Conservation (phyloP, 2,329 filamentous ascomycete species). For the Juglanconis oblonga region DNA sequence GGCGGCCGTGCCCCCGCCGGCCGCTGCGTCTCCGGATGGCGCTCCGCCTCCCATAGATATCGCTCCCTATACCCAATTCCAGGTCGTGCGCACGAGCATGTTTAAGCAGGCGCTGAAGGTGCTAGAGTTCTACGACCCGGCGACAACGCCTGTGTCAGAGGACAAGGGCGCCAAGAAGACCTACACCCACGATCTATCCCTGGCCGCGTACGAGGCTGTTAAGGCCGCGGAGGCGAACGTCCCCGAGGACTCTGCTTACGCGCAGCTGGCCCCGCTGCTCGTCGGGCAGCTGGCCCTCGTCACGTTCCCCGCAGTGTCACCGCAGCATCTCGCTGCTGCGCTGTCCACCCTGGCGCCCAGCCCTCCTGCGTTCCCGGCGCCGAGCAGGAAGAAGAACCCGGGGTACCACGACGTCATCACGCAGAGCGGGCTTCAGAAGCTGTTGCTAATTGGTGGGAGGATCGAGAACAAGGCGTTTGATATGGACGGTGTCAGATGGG, state of each 20-base stretch:
- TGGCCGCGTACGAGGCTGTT: constrained; percentile 49
- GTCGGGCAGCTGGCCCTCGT: constrained; percentile 78
- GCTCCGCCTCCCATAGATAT: constrained; percentile 40
- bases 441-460: constrained; percentile 81
- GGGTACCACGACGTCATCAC: constrained; percentile 77
- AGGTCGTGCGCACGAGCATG: constrained; percentile 86
- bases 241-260: constrained; percentile 41
- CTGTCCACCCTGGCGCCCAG: constrained; percentile 75
- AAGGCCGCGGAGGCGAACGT: constrained; percentile 31
- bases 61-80: constrained; percentile 65
- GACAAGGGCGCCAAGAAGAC: constrained; percentile 32
- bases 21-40: constrained; percentile 25
- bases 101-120: constrained; percentile 82
- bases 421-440: constrained; percentile 80
- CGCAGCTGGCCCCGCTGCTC: constrained; percentile 70
- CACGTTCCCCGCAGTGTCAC: constrained; percentile 78
- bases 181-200: constrained; percentile 53
- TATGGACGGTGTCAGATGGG: constrained; percentile 61
- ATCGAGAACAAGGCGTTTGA: constrained; percentile 87
- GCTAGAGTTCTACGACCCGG: constrained; percentile 73
- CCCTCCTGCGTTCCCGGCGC: constrained; percentile 71
- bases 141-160: constrained; percentile 27
- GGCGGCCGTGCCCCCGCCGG: constrained; percentile 35
- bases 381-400: constrained; percentile 71
- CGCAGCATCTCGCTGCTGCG: constrained; percentile 77